Base-by-base conservation (phyloP, 1,139 yeast genomes). In the Debaryomyces psychrophilus region DNA sequence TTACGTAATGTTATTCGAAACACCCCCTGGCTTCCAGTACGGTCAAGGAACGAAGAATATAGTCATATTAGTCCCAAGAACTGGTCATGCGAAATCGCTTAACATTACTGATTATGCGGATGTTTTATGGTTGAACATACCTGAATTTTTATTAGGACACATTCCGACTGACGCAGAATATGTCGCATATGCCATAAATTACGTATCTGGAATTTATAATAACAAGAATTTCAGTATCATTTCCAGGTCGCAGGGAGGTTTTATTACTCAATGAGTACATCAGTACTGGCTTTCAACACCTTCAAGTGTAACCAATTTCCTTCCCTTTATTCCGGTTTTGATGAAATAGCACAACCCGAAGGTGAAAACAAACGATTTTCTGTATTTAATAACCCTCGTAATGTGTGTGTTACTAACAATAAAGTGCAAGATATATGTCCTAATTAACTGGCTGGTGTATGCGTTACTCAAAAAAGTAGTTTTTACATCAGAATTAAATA, bases 131-230 rank as follows among this genome's bases (percentile, higher is more conserved):
- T 23, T 42, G 12, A 42, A 37, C 17, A 28, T 36, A 11, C 45
- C 45, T 8, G 31, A 18, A 12, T 33, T 26, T 14, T 23, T 42
- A 12, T 40, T 42, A 11, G 38, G 15, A n/a, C 43, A 42, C 27
- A 26, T 12, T 11, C 45, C 37, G 14, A 15, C 18, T 12, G 36
- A 37, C 37, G 45, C 42, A 5, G 45, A 42, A 18, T 42, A 37
- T 25, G 41, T 42, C 12, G 45, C 45, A 15, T 42, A 42, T 37
- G 42, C 42, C 2, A 37, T 42, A 8, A 42, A 42, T 18, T 42
- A 42, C 28, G 14, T 42, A 3, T 35, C 45, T 17, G 42, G 45
- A 23, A 36, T 42, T 18, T 26, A 43, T 6, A 33, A 33, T 14
- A 40, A 29, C 9, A 27, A 20, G 14, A 42, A 42, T 28, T 31